phyloP scores from a whole-genome alignment of 1,284 basidiomycete genomes.

The Ustilago sp. region DNA sequence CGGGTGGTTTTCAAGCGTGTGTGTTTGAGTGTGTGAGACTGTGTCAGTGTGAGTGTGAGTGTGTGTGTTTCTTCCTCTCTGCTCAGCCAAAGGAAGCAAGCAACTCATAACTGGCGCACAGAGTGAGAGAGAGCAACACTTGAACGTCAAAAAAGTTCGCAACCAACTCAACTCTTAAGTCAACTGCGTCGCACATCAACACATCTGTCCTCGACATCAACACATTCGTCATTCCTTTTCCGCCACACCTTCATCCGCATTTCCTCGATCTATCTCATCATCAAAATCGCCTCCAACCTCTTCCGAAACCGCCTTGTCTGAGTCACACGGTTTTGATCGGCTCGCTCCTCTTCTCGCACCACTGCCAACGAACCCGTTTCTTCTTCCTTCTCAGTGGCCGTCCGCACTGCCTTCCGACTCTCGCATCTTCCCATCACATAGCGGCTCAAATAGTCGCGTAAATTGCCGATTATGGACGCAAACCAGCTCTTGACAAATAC shows the following conservation, averaged over 20 bases:
- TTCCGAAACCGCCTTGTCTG: background rate
- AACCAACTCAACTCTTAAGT: background rate
- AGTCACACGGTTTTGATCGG: background rate
- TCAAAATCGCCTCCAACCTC: background rate
- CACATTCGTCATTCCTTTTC: slow-evolving; percentile 1
- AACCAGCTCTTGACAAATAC: slow-evolving; percentile 68
- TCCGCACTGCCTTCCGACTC: background rate
- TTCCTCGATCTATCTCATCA: slow-evolving; percentile 1
- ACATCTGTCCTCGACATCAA: slow-evolving; percentile 1
- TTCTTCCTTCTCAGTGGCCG: background rate
- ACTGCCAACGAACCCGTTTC: background rate
- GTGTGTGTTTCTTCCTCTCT: slow-evolving; percentile 5
- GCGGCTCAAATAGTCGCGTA: slow-evolving; percentile 19
- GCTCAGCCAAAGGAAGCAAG: background rate
- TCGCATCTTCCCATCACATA: background rate
- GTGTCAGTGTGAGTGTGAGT: background rate
- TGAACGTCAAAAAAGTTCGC: slow-evolving; percentile 2
- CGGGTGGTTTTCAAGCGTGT: background rate
- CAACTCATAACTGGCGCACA: background rate
- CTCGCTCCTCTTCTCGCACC: background rate
- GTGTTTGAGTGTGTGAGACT: slow-evolving; percentile 1
- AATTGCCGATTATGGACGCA: slow-evolving; percentile 60
- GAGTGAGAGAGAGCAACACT: slow-evolving; percentile 6
- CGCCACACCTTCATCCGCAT: slow-evolving; percentile 12
- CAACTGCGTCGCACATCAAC: slow-evolving; percentile 10